Evolutionary conservation across 2,329 filamentous ascomycete species (phyloP).

Genomic region (Mycosphaerella sp.): DNA sequence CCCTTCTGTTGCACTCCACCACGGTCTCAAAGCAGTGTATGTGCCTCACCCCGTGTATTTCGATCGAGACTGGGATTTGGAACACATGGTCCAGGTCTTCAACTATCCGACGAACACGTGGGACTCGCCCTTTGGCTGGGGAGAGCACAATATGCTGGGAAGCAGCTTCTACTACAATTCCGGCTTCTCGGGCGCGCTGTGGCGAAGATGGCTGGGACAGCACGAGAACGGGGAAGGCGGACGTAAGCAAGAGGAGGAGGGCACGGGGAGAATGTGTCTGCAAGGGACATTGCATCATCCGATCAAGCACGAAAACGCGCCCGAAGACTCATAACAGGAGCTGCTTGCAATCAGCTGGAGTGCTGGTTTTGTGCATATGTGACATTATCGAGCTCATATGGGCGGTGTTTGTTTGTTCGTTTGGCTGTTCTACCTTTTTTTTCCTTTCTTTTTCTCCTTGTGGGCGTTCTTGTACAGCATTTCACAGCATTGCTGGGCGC

Average conservation of each 20-base stretch:
- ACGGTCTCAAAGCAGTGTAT: constrained; percentile 72
- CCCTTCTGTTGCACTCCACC: constrained; percentile 64
- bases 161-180: constrained; percentile 48
- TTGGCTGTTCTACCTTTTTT: not conserved
- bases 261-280: constrained; percentile 43
- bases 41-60: constrained; percentile 75
- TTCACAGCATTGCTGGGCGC: not conserved
- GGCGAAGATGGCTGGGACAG: constrained; percentile 46
- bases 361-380: constrained; percentile 4
- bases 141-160: constrained; percentile 47
- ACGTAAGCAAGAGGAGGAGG: constrained; percentile 32
- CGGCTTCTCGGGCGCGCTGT: constrained; percentile 43
- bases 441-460: not conserved
- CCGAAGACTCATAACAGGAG: constrained; percentile 11
- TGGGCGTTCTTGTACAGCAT: constrained; percentile 8
- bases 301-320: constrained; percentile 43
- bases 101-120: constrained; percentile 43
- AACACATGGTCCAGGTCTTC: constrained; percentile 43
- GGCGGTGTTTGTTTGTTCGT: not conserved
- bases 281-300: constrained; percentile 43
- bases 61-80: constrained; percentile 61
- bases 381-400: constrained; percentile 7
- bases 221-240: constrained; percentile 40
- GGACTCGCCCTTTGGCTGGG: constrained; percentile 46
- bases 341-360: not conserved